These are phyloP conservation scores for Colletotrichum musicola DNA, from an alignment of 2,329 filamentous ascomycete genomes.

Conservation along the genomic window DNA sequence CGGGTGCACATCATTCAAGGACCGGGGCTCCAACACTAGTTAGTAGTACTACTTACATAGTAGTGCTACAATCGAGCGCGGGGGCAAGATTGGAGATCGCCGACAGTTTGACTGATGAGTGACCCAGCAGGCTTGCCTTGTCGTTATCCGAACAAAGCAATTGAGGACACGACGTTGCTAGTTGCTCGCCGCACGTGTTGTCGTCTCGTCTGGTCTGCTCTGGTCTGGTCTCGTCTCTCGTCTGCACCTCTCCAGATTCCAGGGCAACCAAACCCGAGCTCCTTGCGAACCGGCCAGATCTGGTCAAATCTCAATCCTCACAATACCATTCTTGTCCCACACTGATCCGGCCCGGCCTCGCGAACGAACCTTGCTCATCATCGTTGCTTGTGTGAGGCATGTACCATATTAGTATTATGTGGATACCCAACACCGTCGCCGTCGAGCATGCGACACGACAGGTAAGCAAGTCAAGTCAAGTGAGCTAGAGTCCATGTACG, in stretches of 20 bases:
- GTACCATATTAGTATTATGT: background rate
- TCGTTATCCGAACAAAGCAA: constrained; percentile 55
- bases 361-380: background rate
- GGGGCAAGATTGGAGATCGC: constrained; percentile 45
- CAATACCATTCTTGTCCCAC: constrained; percentile 18
- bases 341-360: background rate
- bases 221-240: background rate
- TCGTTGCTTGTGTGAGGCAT: background rate
- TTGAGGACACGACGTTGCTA: constrained; percentile 4
- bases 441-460: constrained; percentile 1
- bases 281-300: constrained; percentile 13
- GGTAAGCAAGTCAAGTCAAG: constrained; percentile 43
- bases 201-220: background rate
- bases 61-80: background rate
- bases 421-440: constrained; percentile 12
- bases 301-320: constrained; percentile 12
- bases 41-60: constrained; percentile 2
- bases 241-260: constrained; percentile 16
- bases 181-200: constrained; percentile 11
- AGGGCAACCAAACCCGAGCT: constrained; percentile 6
- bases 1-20: constrained; percentile 18
- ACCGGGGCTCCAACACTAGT: constrained; percentile 16
- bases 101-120: constrained; percentile 13
- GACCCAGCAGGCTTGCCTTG: constrained; percentile 49
- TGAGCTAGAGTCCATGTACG: constrained; percentile 48